A percentile compares a stretch with the other conserved stretches of the same genome.
Evolutionary conservation across 768 basidiomycete genomes (phyloP).

Genomic region (Suillus bovinus): DNA sequence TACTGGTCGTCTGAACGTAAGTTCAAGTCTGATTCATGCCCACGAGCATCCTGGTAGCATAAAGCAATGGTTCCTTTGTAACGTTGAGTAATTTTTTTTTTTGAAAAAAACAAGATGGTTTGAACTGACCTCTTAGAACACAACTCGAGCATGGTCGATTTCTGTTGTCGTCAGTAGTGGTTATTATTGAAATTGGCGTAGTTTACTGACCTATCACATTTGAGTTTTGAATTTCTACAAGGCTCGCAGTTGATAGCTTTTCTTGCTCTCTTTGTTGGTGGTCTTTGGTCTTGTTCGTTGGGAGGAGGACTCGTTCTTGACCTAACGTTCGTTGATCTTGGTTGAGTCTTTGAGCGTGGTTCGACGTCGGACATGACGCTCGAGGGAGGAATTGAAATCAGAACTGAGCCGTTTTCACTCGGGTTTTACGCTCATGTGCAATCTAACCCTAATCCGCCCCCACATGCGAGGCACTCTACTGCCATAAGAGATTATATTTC

Average conservation of each 20-base stretch:
- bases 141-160: constrained; percentile 89
- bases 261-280: constrained; percentile 78
- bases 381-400: background rate
- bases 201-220: constrained; percentile 73
- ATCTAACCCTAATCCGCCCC: constrained; percentile 7
- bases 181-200: background rate
- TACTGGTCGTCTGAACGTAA: constrained; percentile 57
- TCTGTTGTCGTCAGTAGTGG: constrained; percentile 36
- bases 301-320: constrained; percentile 49
- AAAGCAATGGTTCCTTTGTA: constrained; percentile 69
- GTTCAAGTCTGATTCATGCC: constrained; percentile 56
- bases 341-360: constrained; percentile 1
- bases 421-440: constrained; percentile 4
- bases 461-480: constrained; percentile 3
- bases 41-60: constrained; percentile 77
- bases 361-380: background rate
- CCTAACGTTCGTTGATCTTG: constrained; percentile 38
- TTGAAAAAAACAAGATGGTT: constrained; percentile 2
- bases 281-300: constrained; percentile 57
- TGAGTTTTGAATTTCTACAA: constrained; percentile 84
- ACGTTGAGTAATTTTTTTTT: constrained; percentile 16
- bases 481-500: background rate
- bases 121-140: constrained; percentile 68
- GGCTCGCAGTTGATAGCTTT: constrained; percentile 91
- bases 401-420: constrained; percentile 2